A percentile compares a stretch with the other conserved stretches of the same genome.
phyloP scores from a whole-genome alignment of 441 rosid genomes.

The Populus trichocarpa region DNA sequence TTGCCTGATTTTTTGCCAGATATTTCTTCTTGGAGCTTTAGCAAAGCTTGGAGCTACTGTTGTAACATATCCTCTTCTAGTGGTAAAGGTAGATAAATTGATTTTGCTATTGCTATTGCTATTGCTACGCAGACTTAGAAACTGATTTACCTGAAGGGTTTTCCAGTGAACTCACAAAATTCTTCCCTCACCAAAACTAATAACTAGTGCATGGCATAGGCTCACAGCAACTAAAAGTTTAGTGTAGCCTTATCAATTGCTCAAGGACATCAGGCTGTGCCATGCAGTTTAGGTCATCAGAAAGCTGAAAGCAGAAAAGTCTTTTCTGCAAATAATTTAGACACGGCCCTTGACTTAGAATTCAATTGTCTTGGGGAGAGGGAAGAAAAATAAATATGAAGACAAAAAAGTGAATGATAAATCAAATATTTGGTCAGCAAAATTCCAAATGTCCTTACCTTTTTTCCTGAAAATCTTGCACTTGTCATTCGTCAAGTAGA shows the following conservation, averaged over 20 bases:
- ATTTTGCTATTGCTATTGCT: too few relatives aligned
- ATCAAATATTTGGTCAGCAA: neutral
- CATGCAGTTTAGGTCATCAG: neutral
- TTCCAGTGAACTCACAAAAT: neutral
- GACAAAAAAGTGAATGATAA: neutral
- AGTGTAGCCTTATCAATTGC: neutral
- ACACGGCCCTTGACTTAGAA: neutral
- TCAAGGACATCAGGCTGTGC: neutral
- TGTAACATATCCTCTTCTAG: conserved; percentile 87
- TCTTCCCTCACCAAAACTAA: neutral
- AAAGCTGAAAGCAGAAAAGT: neutral
- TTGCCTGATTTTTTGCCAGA: conserved; percentile 36
- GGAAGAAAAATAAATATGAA: neutral
- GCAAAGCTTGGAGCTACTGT: conserved; percentile 98
- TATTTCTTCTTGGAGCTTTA: conserved; percentile 89
- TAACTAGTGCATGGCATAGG: neutral
- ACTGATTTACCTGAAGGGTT: neutral
- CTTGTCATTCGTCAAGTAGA: neutral
- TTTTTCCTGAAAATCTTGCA: neutral
- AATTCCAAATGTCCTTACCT: neutral
- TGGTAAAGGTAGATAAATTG: conserved; percentile 57
- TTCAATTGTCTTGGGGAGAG: neutral
- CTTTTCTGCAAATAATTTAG: neutral
- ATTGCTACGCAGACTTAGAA: neutral
- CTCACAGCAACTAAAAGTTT: neutral